Base-by-base conservation (phyloP, 2,329 filamentous ascomycete genomes). In the Claviceps cyperi region DNA sequence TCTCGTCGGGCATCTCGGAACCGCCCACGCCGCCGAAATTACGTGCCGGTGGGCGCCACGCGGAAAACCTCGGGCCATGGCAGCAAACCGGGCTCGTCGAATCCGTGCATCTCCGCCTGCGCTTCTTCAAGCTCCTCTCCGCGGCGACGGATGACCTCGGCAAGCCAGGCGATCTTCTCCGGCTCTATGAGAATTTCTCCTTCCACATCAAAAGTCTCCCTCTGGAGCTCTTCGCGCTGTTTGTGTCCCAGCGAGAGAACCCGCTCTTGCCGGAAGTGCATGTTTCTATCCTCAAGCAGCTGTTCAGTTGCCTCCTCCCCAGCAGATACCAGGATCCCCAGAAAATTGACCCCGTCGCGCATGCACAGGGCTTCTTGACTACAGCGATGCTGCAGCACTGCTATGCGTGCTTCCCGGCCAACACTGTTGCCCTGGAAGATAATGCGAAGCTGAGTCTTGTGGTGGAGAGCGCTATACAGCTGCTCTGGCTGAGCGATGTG, bases 401-500 rank as follows among this genome's bases (percentile, higher is more conserved):
- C 58, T 90, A 80, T 61, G 72, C 88, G 2, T 78, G 78, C 0
- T 80, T 75, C 55, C 71, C 82, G 0, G 83, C 86, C 1, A 81
- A 77, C 52, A 78, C 74, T 0, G 69, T 75, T 14, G 73, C 71
- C 6, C 64, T 75, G 0, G 74, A 78, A 19, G 84, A 88, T 54
- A 90, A 92, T 57, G 81, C 82, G 28, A 85, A 84, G 61, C 71
- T 90, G 38, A 81, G 82, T 2, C 65, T 90, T 9, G 63, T 85
- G 32, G 67, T 88, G 0, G 86, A 91, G 65, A 72, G 72, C 2
- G 64, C 87, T 47, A 59, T 86, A 32, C 72, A 80, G 44, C 66
- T 81, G 6, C 63, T 76, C 3, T 74, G 70, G 64, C 50, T 51
- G 2, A 58, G 61, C 24, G 64, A 65, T 13, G 56, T 58, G 19